Evolutionary conservation across 352 stramenopile genomes (phyloP), one percentile per base, ranked within the genome.

Genomic region (Globisporangium nodosum): DNA sequence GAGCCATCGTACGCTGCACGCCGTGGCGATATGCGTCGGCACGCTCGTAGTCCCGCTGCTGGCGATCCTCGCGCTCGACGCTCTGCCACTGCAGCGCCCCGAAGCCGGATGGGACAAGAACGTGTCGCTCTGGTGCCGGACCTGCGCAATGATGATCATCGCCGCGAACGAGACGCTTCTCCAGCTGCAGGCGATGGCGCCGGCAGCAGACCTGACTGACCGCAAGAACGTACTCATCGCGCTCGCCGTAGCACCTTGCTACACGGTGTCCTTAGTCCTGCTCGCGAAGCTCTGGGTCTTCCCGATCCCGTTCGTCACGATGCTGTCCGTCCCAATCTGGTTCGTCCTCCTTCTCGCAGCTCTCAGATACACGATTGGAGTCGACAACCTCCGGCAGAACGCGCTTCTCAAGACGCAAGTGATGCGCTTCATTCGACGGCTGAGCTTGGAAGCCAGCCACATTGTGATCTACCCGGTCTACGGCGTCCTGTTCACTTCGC

Each of bases 261-360:
- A 33, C 33, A 31, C 18, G 15, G 18, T 8, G 12, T 11, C 16
- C 3, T 15, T 18, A n/a, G 31, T 83, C 0, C 31, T 76, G 0
- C 18, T 78, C 31, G 66, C 63, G 3, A 55, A 57, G 3, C 37
- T 53, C 3, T 81, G 74, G 74, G 56, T 65, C 0, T 84, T 77
- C 37, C 74, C 69, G 0, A 66, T 76, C 11, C 71, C 74, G 16
- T 83, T 80, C 42, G 45, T 67, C 1, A 52, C 68, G 0, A 55
- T 70, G 2, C 18, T 71, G 0, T 57, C 63, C 0, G 50, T 60
- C 0, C 63, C 60, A 4, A 21, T 67, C 0, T 57, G 71, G 49
- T 40, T 66, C 20, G n/a, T 39, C 35, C 57, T 69, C 7, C 68
- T 63, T 45, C 27, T 61, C 0, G 21, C 61, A 0, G 20, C 48